Percentiles rank a stretch among this genome's conserved stretches.
Evolutionary conservation across 148 eudicot species (phyloP).

Genomic region (Rhododendron griersonianum): DNA sequence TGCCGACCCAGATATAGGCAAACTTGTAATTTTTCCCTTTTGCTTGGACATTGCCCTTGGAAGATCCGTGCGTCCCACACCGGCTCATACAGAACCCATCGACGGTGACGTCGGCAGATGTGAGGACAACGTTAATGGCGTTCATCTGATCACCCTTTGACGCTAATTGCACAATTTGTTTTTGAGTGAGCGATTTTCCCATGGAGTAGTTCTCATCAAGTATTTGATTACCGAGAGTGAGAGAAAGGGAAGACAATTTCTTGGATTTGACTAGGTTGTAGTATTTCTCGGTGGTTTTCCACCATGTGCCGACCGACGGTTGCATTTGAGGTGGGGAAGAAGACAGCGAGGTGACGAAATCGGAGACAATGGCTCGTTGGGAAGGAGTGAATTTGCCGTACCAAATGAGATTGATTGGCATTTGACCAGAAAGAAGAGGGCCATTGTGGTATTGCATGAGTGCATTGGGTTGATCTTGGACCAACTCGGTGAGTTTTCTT

Average conservation of each 20-base stretch:
- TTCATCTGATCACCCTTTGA: not conserved
- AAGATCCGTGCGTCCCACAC: conserved; percentile 11
- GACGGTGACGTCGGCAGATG: conserved; percentile 3
- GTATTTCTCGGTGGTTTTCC: conserved; percentile 15
- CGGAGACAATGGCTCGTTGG: too few species aligned
- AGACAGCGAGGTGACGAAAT: not conserved
- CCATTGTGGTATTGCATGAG: conserved; percentile 11
- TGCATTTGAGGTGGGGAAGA: not conserved
- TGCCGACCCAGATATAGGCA: conserved; percentile 16
- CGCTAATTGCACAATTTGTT: conserved; percentile 1
- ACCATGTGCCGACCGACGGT: conserved; percentile 13
- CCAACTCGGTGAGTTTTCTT: not conserved
- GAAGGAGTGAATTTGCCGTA: too few species aligned
- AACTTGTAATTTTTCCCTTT: conserved; percentile 9
- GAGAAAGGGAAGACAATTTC: conserved; percentile 5
- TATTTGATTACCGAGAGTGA: conserved; percentile 3
- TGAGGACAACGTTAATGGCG: conserved; percentile 7
- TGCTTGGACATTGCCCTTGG: not conserved
- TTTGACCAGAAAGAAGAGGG: not conserved
- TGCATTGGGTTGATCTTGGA: not conserved
- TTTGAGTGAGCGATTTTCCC: conserved; percentile 8
- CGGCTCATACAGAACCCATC: conserved; percentile 14
- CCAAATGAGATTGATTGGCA: too few species aligned
- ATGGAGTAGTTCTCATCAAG: not conserved
- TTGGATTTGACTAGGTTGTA: conserved; percentile 6